Base-by-base conservation (phyloP, 2,329 filamentous ascomycete genomes). In the Aspergillus aculeatus region DNA sequence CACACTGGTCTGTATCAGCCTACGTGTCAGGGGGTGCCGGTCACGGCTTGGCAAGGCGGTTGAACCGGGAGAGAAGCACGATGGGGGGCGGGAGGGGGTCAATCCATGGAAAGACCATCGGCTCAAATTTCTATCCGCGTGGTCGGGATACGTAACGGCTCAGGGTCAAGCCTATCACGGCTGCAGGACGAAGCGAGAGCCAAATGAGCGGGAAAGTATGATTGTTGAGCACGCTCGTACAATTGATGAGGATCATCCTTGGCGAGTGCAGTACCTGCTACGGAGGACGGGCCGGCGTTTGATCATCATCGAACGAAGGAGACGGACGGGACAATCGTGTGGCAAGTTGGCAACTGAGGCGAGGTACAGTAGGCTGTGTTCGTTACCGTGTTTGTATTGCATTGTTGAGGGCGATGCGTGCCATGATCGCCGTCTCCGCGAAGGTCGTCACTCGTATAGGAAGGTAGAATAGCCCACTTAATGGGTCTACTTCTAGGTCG, bases 181-280 rank as follows among this genome's bases (percentile, higher is more conserved):
- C 38, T 16, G 5, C 16, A 44, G 38, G 38, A 19, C 14, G 38
- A 19, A 19, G 16, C 14, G 32, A 16, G 14, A 44, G 38, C 38
- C 38, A 44, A 19, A 44, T 19, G 16, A 44, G 38, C 38, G 9
- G 38, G 38, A 19, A 44, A 44, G 16, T 16, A 19, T 44, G 38
- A 44, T 44, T 44, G 16, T 44, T 44, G 38, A 44, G 16, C 16
- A 16, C 32, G 14, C 16, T 19, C 38, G 21, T 19, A n/a, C 24
- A 35, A 19, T 10, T 56, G 49, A 56, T 59, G 38, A 59, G 47
- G 57, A 59, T 59, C 57, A 50, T 50, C 52, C 38, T 31, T 21
- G 29, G 10, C 23, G 6, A 38, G 50, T 59, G 52, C 49, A 47
- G 38, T 48, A 56, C 44, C 32, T 50, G 53, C 31, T 51, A 59